phyloP scores from a whole-genome alignment of 139 green algal genomes.

The Micractinium sp. region DNA sequence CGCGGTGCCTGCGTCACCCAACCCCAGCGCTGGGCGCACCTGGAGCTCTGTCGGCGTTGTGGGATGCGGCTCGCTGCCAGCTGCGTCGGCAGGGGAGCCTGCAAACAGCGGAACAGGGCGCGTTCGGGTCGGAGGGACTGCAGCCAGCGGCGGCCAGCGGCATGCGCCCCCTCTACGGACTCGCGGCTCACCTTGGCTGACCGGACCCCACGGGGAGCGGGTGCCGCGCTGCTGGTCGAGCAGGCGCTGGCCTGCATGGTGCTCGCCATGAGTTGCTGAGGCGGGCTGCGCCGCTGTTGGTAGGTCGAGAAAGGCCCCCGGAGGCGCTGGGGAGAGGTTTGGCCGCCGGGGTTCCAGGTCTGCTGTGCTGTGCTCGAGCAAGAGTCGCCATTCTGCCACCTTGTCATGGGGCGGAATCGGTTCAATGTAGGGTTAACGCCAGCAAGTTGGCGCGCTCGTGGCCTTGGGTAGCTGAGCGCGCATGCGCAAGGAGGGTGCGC shows the following conservation, averaged over 20 bases:
- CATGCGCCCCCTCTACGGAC: not conserved
- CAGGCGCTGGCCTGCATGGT: conserved; percentile 11
- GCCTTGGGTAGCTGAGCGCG: no score
- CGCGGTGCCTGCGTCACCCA: not conserved
- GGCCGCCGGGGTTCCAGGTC: no score
- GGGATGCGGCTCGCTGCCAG: not conserved
- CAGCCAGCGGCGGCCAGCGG: not conserved
- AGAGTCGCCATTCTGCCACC: not conserved
- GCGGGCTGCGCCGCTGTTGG: not conserved
- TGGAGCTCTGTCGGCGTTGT: conserved; percentile 15
- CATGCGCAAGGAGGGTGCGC: no score
- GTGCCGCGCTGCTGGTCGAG: not conserved
- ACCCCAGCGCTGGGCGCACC: not conserved
- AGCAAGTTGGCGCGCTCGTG: no score
- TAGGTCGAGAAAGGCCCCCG: not conserved
- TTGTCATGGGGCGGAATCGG: no score
- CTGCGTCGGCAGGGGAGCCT: conserved; percentile 22
- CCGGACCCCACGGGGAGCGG: not conserved
- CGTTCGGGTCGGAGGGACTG: not conserved
- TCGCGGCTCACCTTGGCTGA: not conserved
- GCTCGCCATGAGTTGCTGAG: not conserved
- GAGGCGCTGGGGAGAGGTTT: not conserved
- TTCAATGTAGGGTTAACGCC: no score
- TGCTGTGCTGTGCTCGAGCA: not conserved
- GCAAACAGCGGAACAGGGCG: not conserved